These are phyloP conservation scores for Prunella vulgaris DNA, from an alignment of 257 asterid species.

Conservation along the genomic window DNA sequence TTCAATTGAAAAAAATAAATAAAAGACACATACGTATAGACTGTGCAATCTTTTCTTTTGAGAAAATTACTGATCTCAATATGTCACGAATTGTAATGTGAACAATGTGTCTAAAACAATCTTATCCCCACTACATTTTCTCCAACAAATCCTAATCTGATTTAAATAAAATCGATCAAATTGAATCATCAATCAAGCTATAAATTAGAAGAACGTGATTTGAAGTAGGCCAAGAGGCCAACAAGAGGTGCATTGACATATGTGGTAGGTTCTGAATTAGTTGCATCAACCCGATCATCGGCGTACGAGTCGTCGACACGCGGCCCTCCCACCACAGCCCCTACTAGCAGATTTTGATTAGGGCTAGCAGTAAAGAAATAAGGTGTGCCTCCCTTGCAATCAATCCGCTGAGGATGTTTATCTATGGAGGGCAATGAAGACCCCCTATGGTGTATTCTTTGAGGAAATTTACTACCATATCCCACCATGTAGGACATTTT, in stretches of 20 bases:
- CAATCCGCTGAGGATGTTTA: conserved; percentile 26
- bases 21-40: too few species aligned
- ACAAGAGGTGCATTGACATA: conserved; percentile 48
- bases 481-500: conserved; percentile 49
- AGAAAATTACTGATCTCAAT: too few species aligned
- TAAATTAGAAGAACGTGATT: conserved; percentile 12
- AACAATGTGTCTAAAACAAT: too few species aligned
- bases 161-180: neutral
- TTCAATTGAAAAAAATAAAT: too few species aligned
- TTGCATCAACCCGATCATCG: conserved; percentile 31
- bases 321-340: conserved; percentile 50
- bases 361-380: conserved; percentile 27
- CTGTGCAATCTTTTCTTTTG: too few species aligned
- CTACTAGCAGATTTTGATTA: conserved; percentile 35
- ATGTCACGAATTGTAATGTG: too few species aligned
- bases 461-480: conserved; percentile 35
- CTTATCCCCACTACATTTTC: too few species aligned
- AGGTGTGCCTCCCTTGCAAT: conserved; percentile 37
- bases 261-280: conserved; percentile 42
- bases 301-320: conserved; percentile 19
- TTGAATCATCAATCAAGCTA: neutral
- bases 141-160: too few species aligned
- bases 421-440: conserved; percentile 40
- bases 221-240: conserved; percentile 41
- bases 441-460: conserved; percentile 45